These are phyloP conservation scores for Mortierella sp. DNA, from an alignment of 371 early-diverging fungal genomes.

Conservation along the genomic window DNA sequence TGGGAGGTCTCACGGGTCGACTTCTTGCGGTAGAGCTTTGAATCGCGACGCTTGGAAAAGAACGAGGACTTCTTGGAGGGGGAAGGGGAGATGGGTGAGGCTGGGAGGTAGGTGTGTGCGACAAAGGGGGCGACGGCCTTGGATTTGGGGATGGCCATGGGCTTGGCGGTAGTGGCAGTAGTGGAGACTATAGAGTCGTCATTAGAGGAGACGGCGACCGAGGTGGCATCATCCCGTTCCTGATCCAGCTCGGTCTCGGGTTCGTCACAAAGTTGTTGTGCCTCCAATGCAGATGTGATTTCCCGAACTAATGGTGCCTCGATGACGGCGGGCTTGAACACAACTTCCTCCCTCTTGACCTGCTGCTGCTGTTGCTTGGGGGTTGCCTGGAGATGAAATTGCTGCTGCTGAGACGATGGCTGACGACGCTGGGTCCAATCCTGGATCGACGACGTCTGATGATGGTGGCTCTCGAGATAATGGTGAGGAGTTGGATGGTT, in stretches of 20 bases:
- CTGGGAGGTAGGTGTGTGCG: conserved; percentile 9
- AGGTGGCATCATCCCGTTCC: neutral
- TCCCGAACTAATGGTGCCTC: neutral
- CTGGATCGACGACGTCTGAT: conserved; percentile 21
- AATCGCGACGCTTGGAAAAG: conserved; percentile 28
- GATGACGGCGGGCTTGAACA: neutral
- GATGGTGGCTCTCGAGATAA: conserved; percentile 13
- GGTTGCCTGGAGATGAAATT: conserved; percentile 20
- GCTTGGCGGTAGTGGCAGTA: neutral
- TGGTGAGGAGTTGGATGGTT: conserved; percentile 19
- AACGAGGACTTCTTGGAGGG: conserved; percentile 21
- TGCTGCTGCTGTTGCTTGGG: conserved; percentile 14
- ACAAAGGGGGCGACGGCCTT: neutral
- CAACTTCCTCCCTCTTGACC: neutral
- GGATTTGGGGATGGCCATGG: conserved; percentile 21
- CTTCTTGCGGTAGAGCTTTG: conserved; percentile 19
- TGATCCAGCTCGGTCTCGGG: neutral
- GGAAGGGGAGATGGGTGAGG: conserved; percentile 9
- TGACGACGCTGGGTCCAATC: conserved; percentile 39
- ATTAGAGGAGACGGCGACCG: neutral
- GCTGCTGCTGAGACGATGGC: conserved; percentile 3
- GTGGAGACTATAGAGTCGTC: neutral
- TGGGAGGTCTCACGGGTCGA: conserved; percentile 51
- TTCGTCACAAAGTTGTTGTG: neutral
- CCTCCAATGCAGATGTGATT: conserved; percentile 3